phyloP scores from a whole-genome alignment of 352 stramenopile genomes.

The Globisporangium alternatum region DNA sequence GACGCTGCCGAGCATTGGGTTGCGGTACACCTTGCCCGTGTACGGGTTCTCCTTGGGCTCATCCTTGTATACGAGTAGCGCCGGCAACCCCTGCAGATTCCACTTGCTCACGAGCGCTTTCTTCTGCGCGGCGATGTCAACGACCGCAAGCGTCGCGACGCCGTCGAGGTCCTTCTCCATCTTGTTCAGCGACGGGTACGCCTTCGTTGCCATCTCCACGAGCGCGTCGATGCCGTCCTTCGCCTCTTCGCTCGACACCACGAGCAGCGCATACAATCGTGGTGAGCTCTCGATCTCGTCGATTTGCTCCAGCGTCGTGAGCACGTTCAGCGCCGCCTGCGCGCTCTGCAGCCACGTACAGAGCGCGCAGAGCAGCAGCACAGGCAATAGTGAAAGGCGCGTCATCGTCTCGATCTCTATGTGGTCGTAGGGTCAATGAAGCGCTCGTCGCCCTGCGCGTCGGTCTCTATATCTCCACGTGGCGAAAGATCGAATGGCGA shows the following conservation, averaged over 20 bases:
- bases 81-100: slow-evolving; percentile 42
- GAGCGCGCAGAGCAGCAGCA: slow-evolving; percentile 1
- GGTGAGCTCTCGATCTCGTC: slow-evolving; percentile 14
- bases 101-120: slow-evolving; percentile 52
- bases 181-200: slow-evolving; percentile 36
- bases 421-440: background rate
- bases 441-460: background rate
- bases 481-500: slow-evolving; percentile 6
- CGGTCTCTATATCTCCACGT: background rate
- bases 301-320: slow-evolving; percentile 10
- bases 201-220: slow-evolving; percentile 28
- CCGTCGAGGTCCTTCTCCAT: slow-evolving; percentile 44
- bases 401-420: background rate
- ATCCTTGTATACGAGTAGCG: slow-evolving; percentile 60
- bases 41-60: slow-evolving; percentile 72
- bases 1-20: slow-evolving; percentile 31
- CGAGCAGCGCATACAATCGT: slow-evolving; percentile 13
- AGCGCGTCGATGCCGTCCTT: slow-evolving; percentile 25
- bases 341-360: background rate
- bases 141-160: slow-evolving; percentile 40
- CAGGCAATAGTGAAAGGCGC: background rate
- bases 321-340: slow-evolving; percentile 5
- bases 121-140: slow-evolving; percentile 31
- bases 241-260: slow-evolving; percentile 13
- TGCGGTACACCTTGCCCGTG: slow-evolving; percentile 58